phyloP scores from a whole-genome alignment of 331 rosid species.

The Quercus lobata region DNA sequence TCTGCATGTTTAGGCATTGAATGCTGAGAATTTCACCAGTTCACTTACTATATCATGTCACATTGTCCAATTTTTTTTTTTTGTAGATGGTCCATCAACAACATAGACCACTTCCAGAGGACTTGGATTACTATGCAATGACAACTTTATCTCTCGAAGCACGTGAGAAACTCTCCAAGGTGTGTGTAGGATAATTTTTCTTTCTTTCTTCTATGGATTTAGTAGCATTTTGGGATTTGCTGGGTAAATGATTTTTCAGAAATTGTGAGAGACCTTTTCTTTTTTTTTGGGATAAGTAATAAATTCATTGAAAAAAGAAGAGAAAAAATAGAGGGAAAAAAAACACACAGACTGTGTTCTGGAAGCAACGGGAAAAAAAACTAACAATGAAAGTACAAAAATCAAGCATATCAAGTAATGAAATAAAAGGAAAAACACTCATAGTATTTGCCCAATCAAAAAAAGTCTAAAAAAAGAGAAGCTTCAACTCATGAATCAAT shows the following conservation, averaged over 20 bases:
- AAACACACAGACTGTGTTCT: too few species aligned
- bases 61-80: slow-evolving; percentile 24
- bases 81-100: slow-evolving; percentile 80
- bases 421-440: too few species aligned
- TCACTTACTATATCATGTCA: slow-evolving; percentile 6
- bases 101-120: slow-evolving; percentile 82
- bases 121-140: slow-evolving; percentile 81
- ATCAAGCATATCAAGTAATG: too few species aligned
- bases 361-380: too few species aligned
- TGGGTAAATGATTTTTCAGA: background rate
- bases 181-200: slow-evolving; percentile 17
- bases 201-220: background rate
- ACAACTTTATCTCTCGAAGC: slow-evolving; percentile 85
- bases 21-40: background rate
- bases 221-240: background rate
- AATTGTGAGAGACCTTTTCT: background rate
- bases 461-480: too few species aligned
- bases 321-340: too few species aligned
- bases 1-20: background rate
- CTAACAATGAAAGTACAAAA: too few species aligned
- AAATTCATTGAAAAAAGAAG: too few species aligned
- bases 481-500: too few species aligned
- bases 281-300: background rate
- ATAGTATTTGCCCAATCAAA: too few species aligned
- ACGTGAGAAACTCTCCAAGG: slow-evolving; percentile 94